Conservation (phyloP, 2,329 filamentous ascomycete genomes). For the Nothopassalora personata region DNA sequence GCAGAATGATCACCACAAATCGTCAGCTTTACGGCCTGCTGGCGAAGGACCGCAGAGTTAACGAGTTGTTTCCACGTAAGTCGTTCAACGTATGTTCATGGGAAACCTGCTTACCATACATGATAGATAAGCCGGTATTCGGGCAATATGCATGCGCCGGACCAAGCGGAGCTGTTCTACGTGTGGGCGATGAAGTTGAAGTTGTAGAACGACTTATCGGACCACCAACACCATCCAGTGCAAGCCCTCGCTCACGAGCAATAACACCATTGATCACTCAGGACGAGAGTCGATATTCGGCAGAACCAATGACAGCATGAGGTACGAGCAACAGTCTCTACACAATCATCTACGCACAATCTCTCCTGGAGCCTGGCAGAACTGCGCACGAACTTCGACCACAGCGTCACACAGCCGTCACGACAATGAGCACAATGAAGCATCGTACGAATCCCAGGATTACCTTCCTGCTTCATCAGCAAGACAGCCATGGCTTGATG, state of each 20-base stretch:
- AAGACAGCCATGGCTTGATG: not conserved
- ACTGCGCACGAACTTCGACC: not conserved
- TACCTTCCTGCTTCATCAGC: not conserved
- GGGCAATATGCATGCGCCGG: constrained; percentile 35
- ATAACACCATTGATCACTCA: constrained; percentile 5
- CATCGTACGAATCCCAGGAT: not conserved
- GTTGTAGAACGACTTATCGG: constrained; percentile 23
- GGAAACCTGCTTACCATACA: not conserved
- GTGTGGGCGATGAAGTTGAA: constrained; percentile 31
- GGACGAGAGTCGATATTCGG: constrained; percentile 1
- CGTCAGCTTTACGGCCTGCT: constrained; percentile 31
- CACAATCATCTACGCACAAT: not conserved
- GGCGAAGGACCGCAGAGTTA: constrained; percentile 30
- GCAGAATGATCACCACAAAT: constrained; percentile 31
- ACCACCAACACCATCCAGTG: constrained; percentile 20
- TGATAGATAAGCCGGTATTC: constrained; percentile 31
- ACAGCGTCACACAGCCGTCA: no score
- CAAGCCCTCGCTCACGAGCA: constrained; percentile 37
- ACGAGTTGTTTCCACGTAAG: constrained; percentile 31
- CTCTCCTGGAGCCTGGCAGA: not conserved
- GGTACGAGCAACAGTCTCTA: not conserved
- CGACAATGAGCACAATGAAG: no score
- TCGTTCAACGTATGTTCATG: not conserved
- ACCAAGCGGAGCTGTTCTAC: constrained; percentile 30
- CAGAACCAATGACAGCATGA: constrained; percentile 8